Base-by-base conservation (phyloP, 371 early-diverging fungal genomes). In the Lichtheimia ramosa region DNA sequence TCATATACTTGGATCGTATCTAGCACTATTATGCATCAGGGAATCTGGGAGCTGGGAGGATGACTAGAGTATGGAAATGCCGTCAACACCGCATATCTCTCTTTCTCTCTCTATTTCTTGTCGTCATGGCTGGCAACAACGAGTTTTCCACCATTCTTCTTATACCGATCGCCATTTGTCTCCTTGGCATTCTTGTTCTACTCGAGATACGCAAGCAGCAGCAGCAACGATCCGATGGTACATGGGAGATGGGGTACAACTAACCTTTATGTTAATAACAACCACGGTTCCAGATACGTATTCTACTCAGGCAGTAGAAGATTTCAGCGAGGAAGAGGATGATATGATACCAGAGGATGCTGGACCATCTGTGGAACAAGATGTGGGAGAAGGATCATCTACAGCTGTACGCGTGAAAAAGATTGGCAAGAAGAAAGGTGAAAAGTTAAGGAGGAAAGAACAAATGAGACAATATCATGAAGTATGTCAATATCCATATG, bases 381-480 rank as follows among this genome's bases (percentile, higher is more conserved):
- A 41, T 27, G 15, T 10, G 40, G 56, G 43, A 23, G 56, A 55
- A 57, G 83, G 81, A 0, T 74, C 83, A 3, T 80, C 82, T 1
- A 71, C 66, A 15, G 64, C 71, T 8, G 57, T 70, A 3, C 70
- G 73, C 3, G 61, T 81, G 5, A 75, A 64, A 56, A 77, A 70
- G 58, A 66, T 82, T 39, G 84, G 84, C n/a, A 82, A 79, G 48
- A 83, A 83, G 54, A 66, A 73, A 58, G 84, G 79, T 0, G 79
- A 82, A 46, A 82, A 79, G 51, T 41, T 83, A 34, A 69, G 65
- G 23, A 66, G 81, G 59, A 83, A 82, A 53, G 82, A 83, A 54
- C 77, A 80, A 34, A 80, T 75, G 79, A 69, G 84, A 48, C 81
- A 77, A 21, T 83, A 83, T 54, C 69, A 70, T 34, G 82, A 82